Evolutionary conservation across 768 basidiomycete species (phyloP).

Genomic region (Lentinula lateritia): DNA sequence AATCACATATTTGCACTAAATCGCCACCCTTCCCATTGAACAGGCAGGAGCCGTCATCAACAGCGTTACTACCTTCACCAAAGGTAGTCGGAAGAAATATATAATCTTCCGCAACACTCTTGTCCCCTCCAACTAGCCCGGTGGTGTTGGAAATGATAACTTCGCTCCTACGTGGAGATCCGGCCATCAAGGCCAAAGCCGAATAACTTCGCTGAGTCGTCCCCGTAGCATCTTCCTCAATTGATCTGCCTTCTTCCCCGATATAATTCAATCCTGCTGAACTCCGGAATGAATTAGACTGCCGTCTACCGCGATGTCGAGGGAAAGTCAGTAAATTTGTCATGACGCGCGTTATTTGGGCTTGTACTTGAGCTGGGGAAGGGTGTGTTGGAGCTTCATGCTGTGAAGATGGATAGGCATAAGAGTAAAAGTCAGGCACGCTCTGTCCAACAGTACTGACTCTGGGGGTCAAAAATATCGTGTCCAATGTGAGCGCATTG

Average conservation of each 20-base stretch:
- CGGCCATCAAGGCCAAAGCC: conserved; percentile 32
- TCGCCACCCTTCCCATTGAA: neutral
- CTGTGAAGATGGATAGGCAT: neutral
- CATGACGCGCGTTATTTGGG: conserved; percentile 70
- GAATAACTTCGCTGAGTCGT: conserved; percentile 22
- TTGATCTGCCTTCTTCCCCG: conserved; percentile 23
- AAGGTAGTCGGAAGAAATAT: conserved; percentile 30
- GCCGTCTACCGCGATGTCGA: conserved; percentile 23
- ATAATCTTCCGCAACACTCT: conserved; percentile 60
- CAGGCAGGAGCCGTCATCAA: neutral
- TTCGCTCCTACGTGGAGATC: conserved; percentile 41
- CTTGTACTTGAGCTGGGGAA: conserved; percentile 25
- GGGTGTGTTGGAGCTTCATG: conserved; percentile 10
- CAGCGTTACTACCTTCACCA: neutral
- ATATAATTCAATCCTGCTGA: neutral
- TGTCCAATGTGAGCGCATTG: neutral
- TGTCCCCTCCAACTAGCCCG: conserved; percentile 45
- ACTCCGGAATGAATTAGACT: neutral
- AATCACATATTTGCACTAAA: conserved; percentile 44
- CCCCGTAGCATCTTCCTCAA: conserved; percentile 32
- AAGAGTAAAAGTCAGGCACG: conserved; percentile 12
- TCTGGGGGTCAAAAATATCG: neutral
- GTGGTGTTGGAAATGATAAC: conserved; percentile 53
- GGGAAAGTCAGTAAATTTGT: conserved; percentile 67
- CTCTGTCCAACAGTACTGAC: conserved; percentile 17